Base-by-base conservation (phyloP, 345 rosid genomes). In the Lepidium sativum region DNA sequence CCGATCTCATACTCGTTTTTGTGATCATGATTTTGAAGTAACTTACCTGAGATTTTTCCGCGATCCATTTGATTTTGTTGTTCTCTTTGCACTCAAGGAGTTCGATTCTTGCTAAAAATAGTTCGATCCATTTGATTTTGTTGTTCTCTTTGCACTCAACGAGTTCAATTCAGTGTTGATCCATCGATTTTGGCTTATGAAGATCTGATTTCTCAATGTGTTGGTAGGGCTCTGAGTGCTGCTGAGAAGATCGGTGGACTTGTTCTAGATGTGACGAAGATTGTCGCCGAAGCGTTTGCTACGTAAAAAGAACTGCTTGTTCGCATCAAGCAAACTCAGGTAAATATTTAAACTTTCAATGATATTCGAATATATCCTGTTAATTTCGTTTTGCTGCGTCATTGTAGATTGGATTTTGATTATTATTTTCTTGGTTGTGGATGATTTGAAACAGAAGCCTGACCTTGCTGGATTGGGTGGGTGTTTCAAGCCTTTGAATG, bases 201-300 rank as follows among this genome's bases (percentile, higher is more conserved):
- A 12, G 95, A 86, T 77, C 69, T 88, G 65, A 80, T 80, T 61
- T 60, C 74, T 39, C 77, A 84, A 75, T 81, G 72, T 29, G 72
- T 84, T 5, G 79, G 80, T 60, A 85, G 81, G 83, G 84, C 79
- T 73, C 67, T 78, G 18, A 40, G 16, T 15, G 89, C 89, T 20
- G 96, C 97, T 6, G 91, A 83, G 86, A 88, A 84, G 77, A 90
- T 94, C 67, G 96, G 99, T 34, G 99, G 97, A 21, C 83, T 68
- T 75, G 99, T 90, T 69, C 78, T 82, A 47, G 90, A 83, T 35
- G 86, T 75, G 44, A 87, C 94, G 17, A 84, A 81, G 79, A 31
- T 92, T 52, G 63, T 92, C 18, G 77, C 67, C 8, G 82, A 87
- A 60, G 99, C 97, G 14, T 88, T 87, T 64, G 58, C 63, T 18